These are phyloP conservation scores for Serendipita sp. DNA, from an alignment of 768 basidiomycete species.

Conservation along the genomic window DNA sequence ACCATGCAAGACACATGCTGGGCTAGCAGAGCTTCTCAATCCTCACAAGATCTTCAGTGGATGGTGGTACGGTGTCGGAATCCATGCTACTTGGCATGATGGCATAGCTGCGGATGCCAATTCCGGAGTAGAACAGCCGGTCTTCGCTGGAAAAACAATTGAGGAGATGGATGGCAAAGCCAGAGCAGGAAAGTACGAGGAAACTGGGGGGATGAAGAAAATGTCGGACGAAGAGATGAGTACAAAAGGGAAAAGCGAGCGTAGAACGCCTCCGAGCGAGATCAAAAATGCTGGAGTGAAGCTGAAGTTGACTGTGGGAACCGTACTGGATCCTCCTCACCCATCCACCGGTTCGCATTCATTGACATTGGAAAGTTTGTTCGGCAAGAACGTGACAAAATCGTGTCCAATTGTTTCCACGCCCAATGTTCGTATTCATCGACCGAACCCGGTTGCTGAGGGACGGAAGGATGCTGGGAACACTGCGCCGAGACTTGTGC, in stretches of 20 bases:
- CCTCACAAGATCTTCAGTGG: conserved; percentile 78
- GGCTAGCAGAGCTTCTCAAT: conserved; percentile 68
- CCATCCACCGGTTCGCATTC: conserved; percentile 12
- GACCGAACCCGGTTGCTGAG: background rate
- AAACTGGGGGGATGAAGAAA: background rate
- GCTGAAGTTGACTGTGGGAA: conserved; percentile 52
- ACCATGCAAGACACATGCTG: conserved; percentile 81
- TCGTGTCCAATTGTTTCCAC: background rate
- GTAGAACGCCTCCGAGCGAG: background rate
- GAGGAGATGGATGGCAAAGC: background rate
- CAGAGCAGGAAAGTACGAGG: background rate
- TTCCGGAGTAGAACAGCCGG: background rate
- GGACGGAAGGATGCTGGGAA: background rate
- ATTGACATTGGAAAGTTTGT: background rate
- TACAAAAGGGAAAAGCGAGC: background rate
- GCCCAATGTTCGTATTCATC: background rate
- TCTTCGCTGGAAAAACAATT: background rate
- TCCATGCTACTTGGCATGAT: conserved; percentile 54
- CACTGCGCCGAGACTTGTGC: background rate
- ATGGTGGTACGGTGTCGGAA: conserved; percentile 77
- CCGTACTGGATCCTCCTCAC: conserved; percentile 58
- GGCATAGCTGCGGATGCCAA: conserved; percentile 20
- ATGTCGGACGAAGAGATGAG: too few relatives aligned
- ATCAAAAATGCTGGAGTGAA: conserved; percentile 28
- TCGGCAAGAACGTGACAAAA: background rate